phyloP scores from a whole-genome alignment of 345 rosid species.

The Cardamine chenopodiifolia region DNA sequence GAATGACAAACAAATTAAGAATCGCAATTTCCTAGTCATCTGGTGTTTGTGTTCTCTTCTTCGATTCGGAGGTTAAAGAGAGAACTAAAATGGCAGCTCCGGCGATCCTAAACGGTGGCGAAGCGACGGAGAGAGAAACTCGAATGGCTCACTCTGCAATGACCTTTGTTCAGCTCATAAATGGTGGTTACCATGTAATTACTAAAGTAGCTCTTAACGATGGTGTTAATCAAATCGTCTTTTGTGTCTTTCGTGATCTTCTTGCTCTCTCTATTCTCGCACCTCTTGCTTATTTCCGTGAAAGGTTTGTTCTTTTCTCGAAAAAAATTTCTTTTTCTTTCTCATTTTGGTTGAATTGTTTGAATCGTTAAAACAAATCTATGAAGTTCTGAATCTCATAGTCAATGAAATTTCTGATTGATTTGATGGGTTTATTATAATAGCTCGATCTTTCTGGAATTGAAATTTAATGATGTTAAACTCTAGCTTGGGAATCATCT shows the following conservation, averaged over 20 bases:
- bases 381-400: not conserved
- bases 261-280: slow-evolving; percentile 89
- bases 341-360: not conserved
- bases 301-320: slow-evolving; percentile 49
- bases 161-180: slow-evolving; percentile 75
- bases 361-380: not conserved
- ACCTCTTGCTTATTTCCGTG: slow-evolving; percentile 80
- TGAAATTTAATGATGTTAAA: no score
- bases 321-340: not conserved
- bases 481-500: no score
- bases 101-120: slow-evolving; percentile 32
- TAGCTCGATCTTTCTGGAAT: not conserved
- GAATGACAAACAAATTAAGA: not conserved
- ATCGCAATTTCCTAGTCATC: not conserved
- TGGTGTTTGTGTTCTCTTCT: not conserved
- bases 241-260: slow-evolving; percentile 95
- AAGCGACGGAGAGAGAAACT: slow-evolving; percentile 46
- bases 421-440: not conserved
- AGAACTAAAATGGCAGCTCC: slow-evolving; percentile 37
- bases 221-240: slow-evolving; percentile 91
- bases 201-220: slow-evolving; percentile 94
- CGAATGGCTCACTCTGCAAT: slow-evolving; percentile 74
- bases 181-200: slow-evolving; percentile 90
- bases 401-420: not conserved
- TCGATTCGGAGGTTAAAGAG: not conserved